Base-by-base conservation (phyloP, 306 rosid genomes). In the Boehmeria nivea region DNA sequence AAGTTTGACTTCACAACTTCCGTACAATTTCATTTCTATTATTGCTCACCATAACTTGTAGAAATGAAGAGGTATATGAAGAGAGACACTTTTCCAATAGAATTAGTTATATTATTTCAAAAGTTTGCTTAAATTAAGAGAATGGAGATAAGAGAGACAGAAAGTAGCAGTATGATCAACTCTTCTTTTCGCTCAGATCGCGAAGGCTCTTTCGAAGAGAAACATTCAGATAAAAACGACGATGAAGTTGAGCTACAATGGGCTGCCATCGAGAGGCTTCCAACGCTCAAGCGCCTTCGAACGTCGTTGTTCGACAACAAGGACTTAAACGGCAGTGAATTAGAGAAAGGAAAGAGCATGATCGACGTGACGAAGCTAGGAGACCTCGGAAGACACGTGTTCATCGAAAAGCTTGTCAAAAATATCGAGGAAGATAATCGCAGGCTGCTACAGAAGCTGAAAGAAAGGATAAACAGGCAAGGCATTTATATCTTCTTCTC, bases 381-480 rank as follows among this genome's bases (percentile, higher is more conserved):
- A 65, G 73, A 74, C 63, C 56, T 24, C 56, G 89, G 78, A 54
- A 61, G 82, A 2, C 84, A 55, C 40, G 12, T 79, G 48, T 87
- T 87, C 63, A 68, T 83, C 3, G 80, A 79, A 44, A 78, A 66
- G 67, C 86, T 87, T 44, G 78, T 83, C 72, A 72, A 76, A 59
- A 74, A 76, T 55, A 75, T 73, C 31, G 81, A 81, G 63, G 57
- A 65, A 44, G 95, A 87, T 72, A 87, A 87, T 43, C 86, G 76
- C 67, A 58, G 45, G 10, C 48, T 87, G 68, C 61, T 81, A 76
- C 71, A 19, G 23, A 87, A 75, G 64, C 59, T 83, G 22, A 74
- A 67, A 45, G 60, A 72, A 19, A 75, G 95, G 44, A 70, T 81
- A 19, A 76, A 76, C 81, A 81, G 40, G 95, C 78, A 65, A 60